Evolutionary conservation across 2,329 filamentous ascomycete species (phyloP).

Genomic region (Aspergillus fructus): DNA sequence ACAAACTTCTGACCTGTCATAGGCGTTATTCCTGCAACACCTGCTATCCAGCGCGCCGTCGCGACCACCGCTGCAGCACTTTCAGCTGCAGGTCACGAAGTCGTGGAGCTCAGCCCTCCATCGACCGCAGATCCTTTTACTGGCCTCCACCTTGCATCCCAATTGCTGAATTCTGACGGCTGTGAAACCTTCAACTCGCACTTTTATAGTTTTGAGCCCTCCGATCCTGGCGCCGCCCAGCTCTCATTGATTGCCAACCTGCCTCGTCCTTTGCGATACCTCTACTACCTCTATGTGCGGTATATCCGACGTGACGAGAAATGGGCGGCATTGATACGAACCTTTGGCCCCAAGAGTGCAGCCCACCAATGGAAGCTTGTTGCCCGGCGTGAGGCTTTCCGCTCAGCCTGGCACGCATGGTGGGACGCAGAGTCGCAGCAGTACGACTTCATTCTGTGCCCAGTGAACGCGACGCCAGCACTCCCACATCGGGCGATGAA

Average conservation of each 20-base stretch:
- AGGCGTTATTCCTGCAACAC: constrained; percentile 79
- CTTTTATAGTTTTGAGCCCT: constrained; percentile 74
- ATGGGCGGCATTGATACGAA: constrained; percentile 74
- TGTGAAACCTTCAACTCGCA: constrained; percentile 75
- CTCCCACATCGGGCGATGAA: constrained; percentile 85
- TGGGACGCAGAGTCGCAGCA: constrained; percentile 69
- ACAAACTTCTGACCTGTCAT: not conserved
- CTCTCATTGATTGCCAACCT: constrained; percentile 73
- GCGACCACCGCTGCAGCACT: constrained; percentile 70
- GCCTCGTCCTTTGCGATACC: constrained; percentile 70
- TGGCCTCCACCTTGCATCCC: constrained; percentile 72
- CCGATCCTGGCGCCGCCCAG: constrained; percentile 73
- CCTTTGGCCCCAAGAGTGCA: constrained; percentile 72
- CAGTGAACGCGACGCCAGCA: constrained; percentile 87
- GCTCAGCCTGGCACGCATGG: constrained; percentile 78
- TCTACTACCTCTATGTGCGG: constrained; percentile 89
- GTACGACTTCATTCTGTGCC: constrained; percentile 76
- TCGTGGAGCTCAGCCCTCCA: constrained; percentile 66
- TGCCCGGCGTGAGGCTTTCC: constrained; percentile 72
- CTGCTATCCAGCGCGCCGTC: constrained; percentile 76
- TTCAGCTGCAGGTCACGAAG: constrained; percentile 69
- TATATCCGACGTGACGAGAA: constrained; percentile 73
- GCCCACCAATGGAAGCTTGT: constrained; percentile 83
- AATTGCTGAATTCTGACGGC: constrained; percentile 82
- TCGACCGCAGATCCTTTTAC: constrained; percentile 73